Percentiles rank a stretch among this genome's conserved stretches.
phyloP scores from a whole-genome alignment of 192 early-diverging fungal genomes.

The Coemansia aciculifera region DNA sequence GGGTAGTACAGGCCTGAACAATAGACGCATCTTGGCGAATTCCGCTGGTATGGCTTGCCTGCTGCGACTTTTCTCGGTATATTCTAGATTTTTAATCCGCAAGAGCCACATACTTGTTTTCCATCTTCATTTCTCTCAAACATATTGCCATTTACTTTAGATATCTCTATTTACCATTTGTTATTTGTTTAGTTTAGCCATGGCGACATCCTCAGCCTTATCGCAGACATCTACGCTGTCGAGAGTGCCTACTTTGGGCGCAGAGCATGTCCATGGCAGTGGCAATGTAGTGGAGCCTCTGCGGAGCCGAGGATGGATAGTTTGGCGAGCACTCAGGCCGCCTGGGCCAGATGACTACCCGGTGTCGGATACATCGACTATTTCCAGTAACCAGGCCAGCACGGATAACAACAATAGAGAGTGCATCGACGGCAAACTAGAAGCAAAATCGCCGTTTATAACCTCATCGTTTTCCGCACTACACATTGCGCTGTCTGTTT shows the following conservation, averaged over 20 bases:
- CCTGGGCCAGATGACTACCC: background rate
- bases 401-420: background rate
- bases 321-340: background rate
- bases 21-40: background rate
- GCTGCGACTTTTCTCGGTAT: background rate
- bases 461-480: background rate
- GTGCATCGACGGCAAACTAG: background rate
- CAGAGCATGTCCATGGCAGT: background rate
- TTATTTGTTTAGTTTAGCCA: background rate
- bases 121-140: background rate
- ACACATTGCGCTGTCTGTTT: background rate
- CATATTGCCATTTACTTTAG: background rate
- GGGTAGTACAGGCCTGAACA: background rate
- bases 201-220: background rate
- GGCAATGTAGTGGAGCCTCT: background rate
- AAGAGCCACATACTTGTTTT: background rate
- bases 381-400: background rate
- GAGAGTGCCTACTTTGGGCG: background rate
- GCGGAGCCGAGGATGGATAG: background rate
- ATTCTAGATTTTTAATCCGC: background rate
- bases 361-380: background rate
- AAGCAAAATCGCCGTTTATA: background rate
- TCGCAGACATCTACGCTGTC: background rate
- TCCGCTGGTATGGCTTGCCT: background rate
- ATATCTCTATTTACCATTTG: background rate